phyloP scores from a whole-genome alignment of 2,329 filamentous ascomycete genomes.

The Venturia effusa region DNA sequence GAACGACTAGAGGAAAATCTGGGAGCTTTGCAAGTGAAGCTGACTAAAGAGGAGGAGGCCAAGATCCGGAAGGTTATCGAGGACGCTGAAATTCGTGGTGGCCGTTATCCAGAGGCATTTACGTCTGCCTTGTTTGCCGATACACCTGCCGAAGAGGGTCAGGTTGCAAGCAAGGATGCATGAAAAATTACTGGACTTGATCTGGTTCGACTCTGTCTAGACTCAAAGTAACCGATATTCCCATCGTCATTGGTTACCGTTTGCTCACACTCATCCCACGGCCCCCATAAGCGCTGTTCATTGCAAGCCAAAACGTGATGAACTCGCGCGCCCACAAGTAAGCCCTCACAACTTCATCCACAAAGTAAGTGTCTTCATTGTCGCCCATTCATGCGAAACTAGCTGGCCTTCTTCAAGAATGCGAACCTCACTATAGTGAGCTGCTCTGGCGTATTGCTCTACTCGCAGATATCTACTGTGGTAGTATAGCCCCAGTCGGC shows the following conservation, averaged over 20 bases:
- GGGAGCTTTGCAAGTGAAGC: constrained; percentile 9
- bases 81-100: constrained; percentile 11
- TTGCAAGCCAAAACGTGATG: too few species aligned
- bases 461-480: too few species aligned
- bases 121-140: constrained; percentile 6
- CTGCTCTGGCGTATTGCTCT: too few species aligned
- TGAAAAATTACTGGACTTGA: background rate
- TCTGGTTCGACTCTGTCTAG: background rate
- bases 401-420: too few species aligned
- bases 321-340: too few species aligned
- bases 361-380: too few species aligned
- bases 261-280: too few species aligned
- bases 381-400: too few species aligned
- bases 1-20: constrained; percentile 30
- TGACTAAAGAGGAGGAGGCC: constrained; percentile 6
- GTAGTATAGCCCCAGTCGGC: too few species aligned
- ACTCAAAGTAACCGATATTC: background rate
- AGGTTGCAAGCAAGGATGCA: constrained; percentile 4
- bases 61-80: constrained; percentile 11
- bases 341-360: too few species aligned
- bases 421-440: too few species aligned
- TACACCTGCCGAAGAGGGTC: constrained; percentile 15
- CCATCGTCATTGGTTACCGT: background rate
- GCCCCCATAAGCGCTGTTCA: too few species aligned
- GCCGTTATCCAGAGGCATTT: constrained; percentile 10